A percentile compares a stretch with the other conserved stretches of the same genome.
Conservation (phyloP, 2,329 filamentous ascomycete genomes). For the Tolypocladium amazonense region DNA sequence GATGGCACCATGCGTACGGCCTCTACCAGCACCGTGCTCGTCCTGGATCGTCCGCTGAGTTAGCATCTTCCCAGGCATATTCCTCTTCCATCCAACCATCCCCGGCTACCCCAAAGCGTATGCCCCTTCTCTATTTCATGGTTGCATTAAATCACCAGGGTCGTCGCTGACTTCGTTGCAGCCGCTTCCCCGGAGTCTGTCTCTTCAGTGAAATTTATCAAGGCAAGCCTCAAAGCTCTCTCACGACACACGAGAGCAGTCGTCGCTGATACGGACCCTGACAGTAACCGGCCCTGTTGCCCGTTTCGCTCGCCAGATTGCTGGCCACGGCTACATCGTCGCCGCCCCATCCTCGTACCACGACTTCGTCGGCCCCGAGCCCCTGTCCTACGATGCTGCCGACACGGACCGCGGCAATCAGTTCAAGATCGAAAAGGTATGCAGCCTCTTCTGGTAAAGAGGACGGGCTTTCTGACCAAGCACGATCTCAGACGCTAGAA, state of each 20-base stretch:
- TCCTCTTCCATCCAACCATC: conserved; percentile 77
- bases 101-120: conserved; percentile 79
- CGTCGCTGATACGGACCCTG: neutral
- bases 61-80: conserved; percentile 54
- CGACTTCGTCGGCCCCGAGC: conserved; percentile 78
- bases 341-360: conserved; percentile 87
- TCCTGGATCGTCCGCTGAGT: neutral
- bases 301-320: conserved; percentile 84
- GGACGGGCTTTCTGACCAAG: too few species aligned
- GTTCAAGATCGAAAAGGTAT: conserved; percentile 72
- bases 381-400: conserved; percentile 74
- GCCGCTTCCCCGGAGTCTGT: conserved; percentile 71
- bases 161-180: conserved; percentile 12
- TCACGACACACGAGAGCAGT: neutral
- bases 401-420: conserved; percentile 83
- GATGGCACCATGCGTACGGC: conserved; percentile 42
- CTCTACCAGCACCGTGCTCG: neutral
- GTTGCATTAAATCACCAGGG: too few species aligned
- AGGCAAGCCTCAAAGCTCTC: conserved; percentile 39
- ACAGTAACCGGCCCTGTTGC: conserved; percentile 81
- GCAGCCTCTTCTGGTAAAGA: neutral
- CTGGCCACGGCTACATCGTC: conserved; percentile 86
- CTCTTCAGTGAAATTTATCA: conserved; percentile 95
- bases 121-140: conserved; percentile 9
- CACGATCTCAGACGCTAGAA: conserved; percentile 50